Percentiles rank a stretch among this genome's conserved stretches.
Evolutionary conservation across 73 alveolate genomes (phyloP).

Genomic region (Paramecium biaurelia): DNA sequence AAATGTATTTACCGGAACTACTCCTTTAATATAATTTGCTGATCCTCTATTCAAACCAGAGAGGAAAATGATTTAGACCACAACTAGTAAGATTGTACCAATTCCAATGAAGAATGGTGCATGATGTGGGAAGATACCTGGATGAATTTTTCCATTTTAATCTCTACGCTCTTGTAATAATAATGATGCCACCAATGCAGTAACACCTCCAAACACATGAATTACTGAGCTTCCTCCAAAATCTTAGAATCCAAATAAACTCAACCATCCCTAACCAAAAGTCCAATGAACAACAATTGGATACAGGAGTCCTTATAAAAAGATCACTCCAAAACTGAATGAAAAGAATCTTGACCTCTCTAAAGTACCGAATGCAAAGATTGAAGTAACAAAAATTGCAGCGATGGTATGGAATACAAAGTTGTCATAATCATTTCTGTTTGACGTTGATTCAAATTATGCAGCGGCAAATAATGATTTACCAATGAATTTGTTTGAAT

Average conservation of each 20-base stretch:
- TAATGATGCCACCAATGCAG: constrained; percentile 68
- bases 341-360: constrained; percentile 66
- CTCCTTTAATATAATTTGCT: neutral
- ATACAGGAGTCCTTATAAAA: constrained; percentile 65
- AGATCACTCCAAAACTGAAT: constrained; percentile 60
- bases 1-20: neutral
- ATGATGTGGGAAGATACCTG: constrained; percentile 24
- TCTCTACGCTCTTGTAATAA: constrained; percentile 30
- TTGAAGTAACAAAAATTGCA: constrained; percentile 63
- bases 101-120: constrained; percentile 10
- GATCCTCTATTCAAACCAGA: neutral
- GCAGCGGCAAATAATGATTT: constrained; percentile 53
- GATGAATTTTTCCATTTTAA: constrained; percentile 8
- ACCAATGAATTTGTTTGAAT: constrained; percentile 53
- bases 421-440: constrained; percentile 17
- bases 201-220: constrained; percentile 70
- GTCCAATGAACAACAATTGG: constrained; percentile 70
- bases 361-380: constrained; percentile 68
- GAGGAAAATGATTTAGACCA: neutral
- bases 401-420: constrained; percentile 59
- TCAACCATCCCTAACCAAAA: constrained; percentile 72
- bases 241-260: constrained; percentile 55
- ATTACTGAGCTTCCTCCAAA: constrained; percentile 72
- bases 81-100: neutral
- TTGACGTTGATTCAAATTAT: constrained; percentile 2